Evolutionary conservation across 202 grass and related monocot genomes (phyloP), one percentile per base, ranked within the genome.

Genomic region (Bolboschoenoplectus hybrid): DNA sequence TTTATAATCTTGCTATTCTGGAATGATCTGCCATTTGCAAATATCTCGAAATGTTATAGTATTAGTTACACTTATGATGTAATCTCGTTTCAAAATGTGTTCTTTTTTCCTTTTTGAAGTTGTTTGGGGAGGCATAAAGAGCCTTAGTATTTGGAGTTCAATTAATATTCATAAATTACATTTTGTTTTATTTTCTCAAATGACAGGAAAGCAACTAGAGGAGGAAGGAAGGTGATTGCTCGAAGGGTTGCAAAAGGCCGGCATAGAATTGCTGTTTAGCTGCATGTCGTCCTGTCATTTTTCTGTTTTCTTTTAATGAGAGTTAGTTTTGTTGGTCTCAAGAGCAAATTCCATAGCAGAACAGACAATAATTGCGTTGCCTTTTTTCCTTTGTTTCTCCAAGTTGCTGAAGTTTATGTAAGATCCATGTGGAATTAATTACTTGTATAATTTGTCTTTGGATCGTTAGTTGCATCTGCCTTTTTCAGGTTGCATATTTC

Each of bases 191-290:
- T 38, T 74, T 89, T 40, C 5, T 7, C 19, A 58, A 26, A 83
- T 20, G 16, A 51, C 85, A 95, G 96, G 40, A 98, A 98, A 85
- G 87, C 96, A 20, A 98, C 96, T 20, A 95, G 81, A 53, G 96
- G 93, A 20, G 96, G 96, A 57, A 88, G 93, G 60, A 98, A 86
- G 85, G 93, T 98, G 72, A 98, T 96, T 76, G 96, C 93, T 3
- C 87, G 91, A 66, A 96, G 96, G 71, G 85, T 98, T 11, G 96
- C 93, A 11, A 96, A 98, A 91, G 96, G 93, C 68, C 89, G 96
- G 53, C 87, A 93, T 80, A 91, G 92, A 85, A 91, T 98, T 84
- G 89, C 93, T 63, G 93, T 93, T 81, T 95, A 92, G 87, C 19
- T 51, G 40, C 49, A 69, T 80, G 2, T 7, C 14, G 1, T 0